Base-by-base conservation (phyloP, 2,329 filamentous ascomycete species). In the Fusarium nanum region DNA sequence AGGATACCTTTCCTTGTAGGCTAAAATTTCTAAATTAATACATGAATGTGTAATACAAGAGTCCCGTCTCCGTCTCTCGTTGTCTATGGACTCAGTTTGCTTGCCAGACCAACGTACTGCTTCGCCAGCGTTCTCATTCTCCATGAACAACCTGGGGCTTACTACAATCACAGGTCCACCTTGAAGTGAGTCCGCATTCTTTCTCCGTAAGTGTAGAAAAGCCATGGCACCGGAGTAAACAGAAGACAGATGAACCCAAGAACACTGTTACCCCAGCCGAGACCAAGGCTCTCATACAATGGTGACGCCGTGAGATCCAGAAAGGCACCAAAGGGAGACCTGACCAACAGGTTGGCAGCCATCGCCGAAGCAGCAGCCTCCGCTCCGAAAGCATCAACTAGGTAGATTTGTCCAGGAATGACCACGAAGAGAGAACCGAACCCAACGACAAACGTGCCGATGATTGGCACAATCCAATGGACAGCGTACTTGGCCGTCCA, bases 401-500 rank as follows among this genome's bases (percentile, higher is more conserved):
- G 73, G 64, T 76, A 76, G 1, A 72, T 58, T 22, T 76, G 44
- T 3, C 62, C 56, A 7, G 68, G 56, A 1, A 73, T 50, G 3
- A 88, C 16, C 83, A 37, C 81, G 82, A 64, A 67, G 1, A 74
- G 34, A 8, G 56, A 53, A 0, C 86, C 86, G 2, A 83, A 75
- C 0, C 86, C 85, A 53, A 89, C 82, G 4, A 87, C 78, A 1
- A 78, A 76, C 0, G 85, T 86, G 6, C 87, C 88, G 25, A 89
- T 82, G 47, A 89, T 87, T 0, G 87, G 87, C 5, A 87, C 81
- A 37, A 89, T 86, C 86, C 87, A 90, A 71, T 87, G 85, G 0
- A 81, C 78, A 2, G 81, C 73, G 42, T 82, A 80, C 28, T 88
- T 79, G 0, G 86, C 84, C 3, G 82, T 79, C 88, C 88, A 90